Evolutionary conservation across 2,329 filamentous ascomycete species (phyloP), one percentile per base, ranked within the genome.

Genomic region (Apiospora rasikravindrae): DNA sequence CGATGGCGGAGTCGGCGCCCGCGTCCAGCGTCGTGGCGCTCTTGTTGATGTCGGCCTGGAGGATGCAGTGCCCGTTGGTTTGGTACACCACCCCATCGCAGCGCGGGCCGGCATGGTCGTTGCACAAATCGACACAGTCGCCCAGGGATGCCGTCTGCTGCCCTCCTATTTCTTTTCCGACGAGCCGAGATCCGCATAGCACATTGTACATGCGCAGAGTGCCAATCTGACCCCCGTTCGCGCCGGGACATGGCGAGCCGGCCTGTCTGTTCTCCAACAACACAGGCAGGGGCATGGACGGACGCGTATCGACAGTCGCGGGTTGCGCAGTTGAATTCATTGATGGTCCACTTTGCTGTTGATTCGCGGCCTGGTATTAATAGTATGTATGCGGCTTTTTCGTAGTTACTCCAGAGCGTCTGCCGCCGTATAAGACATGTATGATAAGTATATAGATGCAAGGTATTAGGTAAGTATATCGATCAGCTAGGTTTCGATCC

Each of bases 41-140:
- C 4, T 72, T 71, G 42, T 71, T 42, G 13, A 75, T 33, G 61
- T 57, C 61, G 8, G 71, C 71, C 8, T 74, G 16, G 0, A 76
- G 64, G 1, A 75, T 53, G 49, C 75, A 76, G 29, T 72, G 71
- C 45, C 47, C 67, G 44, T 74, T 70, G 22, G 64, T 44, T 53
- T 61, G 70, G 61, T 73, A 74, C 47, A 75, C 67, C 7, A 71
- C 75, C 13, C 71, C 74, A 22, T 76, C 75, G 40, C 75, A 76
- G 13, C 74, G 73, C 14, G 75, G 73, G 42, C 67, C 44, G 22
- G 44, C 26, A 14, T 69, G 37, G 33, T 69, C 47, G 67, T n/a
- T 69, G 44, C 67, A 69, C 0, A 47, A 26, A 13, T 29, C 26
- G 8, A 49, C 44, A n/a, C 67, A 69, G 16, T 69, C 67, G 19